phyloP scores from a whole-genome alignment of 306 rosid species.

The Clitoria ternatea region DNA sequence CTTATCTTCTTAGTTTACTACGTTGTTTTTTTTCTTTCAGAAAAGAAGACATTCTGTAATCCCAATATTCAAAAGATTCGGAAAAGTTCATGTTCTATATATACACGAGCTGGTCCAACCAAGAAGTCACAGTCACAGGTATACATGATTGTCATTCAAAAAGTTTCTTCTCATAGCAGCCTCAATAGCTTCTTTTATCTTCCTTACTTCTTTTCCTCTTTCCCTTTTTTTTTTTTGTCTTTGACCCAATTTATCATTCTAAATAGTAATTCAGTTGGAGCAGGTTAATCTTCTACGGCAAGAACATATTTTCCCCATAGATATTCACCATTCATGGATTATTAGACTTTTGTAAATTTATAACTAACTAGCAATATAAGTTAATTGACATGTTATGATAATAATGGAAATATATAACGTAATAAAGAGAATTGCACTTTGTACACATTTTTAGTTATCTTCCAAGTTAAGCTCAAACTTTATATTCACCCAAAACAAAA shows the following conservation, averaged over 20 bases:
- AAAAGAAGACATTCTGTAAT: no score
- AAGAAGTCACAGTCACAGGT: background rate
- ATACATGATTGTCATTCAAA: conserved; percentile 1
- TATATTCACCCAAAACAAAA: no score
- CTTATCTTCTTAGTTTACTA: background rate
- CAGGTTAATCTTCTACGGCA: background rate
- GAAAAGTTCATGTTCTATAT: background rate
- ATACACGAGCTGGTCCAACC: background rate
- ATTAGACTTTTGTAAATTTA: background rate
- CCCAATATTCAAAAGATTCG: background rate
- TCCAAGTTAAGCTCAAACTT: background rate
- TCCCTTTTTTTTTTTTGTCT: background rate
- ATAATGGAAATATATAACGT: background rate
- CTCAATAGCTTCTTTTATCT: background rate
- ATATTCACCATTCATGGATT: background rate
- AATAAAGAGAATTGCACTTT: background rate
- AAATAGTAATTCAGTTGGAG: background rate
- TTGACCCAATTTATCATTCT: background rate
- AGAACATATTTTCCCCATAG: background rate
- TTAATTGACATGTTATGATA: background rate
- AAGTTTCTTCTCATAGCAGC: conserved; percentile 10
- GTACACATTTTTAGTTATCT: background rate
- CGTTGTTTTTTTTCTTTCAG: no score
- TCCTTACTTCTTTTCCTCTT: no score
- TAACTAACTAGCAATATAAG: background rate